Conservation (phyloP, 345 rosid genomes). For the Hibiscus syriacus region DNA sequence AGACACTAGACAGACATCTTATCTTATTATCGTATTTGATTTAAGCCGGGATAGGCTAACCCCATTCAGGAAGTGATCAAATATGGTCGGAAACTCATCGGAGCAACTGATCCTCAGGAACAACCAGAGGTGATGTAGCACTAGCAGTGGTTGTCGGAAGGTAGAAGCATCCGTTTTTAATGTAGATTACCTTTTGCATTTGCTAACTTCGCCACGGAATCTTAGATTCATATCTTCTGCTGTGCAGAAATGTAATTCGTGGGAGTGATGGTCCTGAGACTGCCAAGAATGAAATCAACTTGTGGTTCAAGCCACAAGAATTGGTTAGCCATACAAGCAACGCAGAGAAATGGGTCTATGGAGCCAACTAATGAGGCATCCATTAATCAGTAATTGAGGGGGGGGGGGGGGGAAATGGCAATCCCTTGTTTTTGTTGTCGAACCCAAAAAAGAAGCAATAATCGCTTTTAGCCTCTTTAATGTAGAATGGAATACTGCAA, state of each 20-base stretch:
- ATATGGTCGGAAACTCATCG: slow-evolving; percentile 90
- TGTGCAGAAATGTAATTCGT: slow-evolving; percentile 80
- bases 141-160: slow-evolving; percentile 91
- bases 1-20: slow-evolving; percentile 5
- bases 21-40: not conserved
- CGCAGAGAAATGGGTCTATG: slow-evolving; percentile 93
- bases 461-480: not conserved
- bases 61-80: slow-evolving; percentile 59
- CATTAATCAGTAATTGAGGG: slow-evolving; percentile 1
- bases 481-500: too few relatives aligned
- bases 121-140: slow-evolving; percentile 95
- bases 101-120: slow-evolving; percentile 99
- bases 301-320: too few relatives aligned
- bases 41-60: not conserved
- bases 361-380: slow-evolving; percentile 35
- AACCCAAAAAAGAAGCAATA: too few relatives aligned
- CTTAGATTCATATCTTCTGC: not conserved
- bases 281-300: too few relatives aligned
- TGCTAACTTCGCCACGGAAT: not conserved
- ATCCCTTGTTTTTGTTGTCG: not conserved
- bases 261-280: too few relatives aligned
- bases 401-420: slow-evolving; percentile 13
- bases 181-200: not conserved
- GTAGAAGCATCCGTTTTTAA: slow-evolving; percentile 25
- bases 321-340: slow-evolving; percentile 69